Conservation (phyloP, 495 filamentous ascomycete species). For the Astrothelium subdiscretum region DNA sequence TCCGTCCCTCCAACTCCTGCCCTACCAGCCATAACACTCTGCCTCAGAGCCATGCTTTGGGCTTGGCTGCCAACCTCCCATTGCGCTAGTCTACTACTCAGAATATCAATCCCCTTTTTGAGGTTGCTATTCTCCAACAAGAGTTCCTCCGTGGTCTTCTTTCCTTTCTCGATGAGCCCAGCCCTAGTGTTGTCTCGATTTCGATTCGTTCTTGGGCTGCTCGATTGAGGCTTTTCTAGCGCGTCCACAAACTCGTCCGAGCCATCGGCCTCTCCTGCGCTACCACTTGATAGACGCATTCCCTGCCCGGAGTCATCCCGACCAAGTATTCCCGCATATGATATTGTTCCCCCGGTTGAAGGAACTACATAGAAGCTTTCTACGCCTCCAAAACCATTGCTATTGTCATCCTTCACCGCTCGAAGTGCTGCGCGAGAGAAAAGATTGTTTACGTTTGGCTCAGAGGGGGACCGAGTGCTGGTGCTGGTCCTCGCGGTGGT, state of each 20-base stretch:
- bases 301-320: conserved; percentile 37
- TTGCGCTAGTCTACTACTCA: conserved; percentile 66
- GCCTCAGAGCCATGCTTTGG: conserved; percentile 62
- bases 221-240: conserved; percentile 45
- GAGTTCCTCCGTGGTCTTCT: conserved; percentile 65
- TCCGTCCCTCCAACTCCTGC: conserved; percentile 30
- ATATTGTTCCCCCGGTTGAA: conserved; percentile 72
- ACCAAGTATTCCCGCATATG: conserved; percentile 77
- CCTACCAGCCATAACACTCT: conserved; percentile 53
- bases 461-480: conserved; percentile 24
- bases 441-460: conserved; percentile 63
- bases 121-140: conserved; percentile 68
- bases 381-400: conserved; percentile 38
- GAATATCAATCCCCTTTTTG: conserved; percentile 60
- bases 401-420: conserved; percentile 44
- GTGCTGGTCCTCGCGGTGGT: too few relatives aligned
- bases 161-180: conserved; percentile 20
- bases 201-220: conserved; percentile 19
- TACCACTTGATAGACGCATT: conserved; percentile 24
- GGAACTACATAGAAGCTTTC: conserved; percentile 96
- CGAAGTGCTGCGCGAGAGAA: conserved; percentile 73
- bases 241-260: conserved; percentile 83
- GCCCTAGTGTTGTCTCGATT: background rate
- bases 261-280: conserved; percentile 38
- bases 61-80: conserved; percentile 86